These are phyloP conservation scores for Neurospora sp. DNA, from an alignment of 495 filamentous ascomycete species.

Conservation along the genomic window DNA sequence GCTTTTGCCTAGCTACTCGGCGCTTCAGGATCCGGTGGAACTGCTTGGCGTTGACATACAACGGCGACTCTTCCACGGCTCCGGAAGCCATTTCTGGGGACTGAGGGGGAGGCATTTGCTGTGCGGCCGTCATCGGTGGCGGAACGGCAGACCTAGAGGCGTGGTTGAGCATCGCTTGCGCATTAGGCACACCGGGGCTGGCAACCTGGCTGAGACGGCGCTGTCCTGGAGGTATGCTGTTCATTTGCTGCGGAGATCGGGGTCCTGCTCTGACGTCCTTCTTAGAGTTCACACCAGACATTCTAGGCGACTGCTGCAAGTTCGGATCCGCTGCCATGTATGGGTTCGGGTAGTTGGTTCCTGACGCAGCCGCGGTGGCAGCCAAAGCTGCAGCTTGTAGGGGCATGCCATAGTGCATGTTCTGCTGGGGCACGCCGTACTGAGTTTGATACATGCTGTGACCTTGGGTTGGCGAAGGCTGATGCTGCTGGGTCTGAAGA, in stretches of 20 bases:
- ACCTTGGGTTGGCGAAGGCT: constrained; percentile 40
- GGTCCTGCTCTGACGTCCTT: constrained; percentile 47
- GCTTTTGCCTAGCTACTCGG: constrained; percentile 80
- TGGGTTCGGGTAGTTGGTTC: constrained; percentile 38
- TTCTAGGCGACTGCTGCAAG: constrained; percentile 51
- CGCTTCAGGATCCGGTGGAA: constrained; percentile 96
- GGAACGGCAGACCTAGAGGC: constrained; percentile 30
- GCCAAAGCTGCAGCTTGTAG: constrained; percentile 62
- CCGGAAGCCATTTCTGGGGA: constrained; percentile 75
- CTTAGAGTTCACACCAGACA: constrained; percentile 37
- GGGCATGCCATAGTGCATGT: constrained; percentile 53
- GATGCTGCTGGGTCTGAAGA: constrained; percentile 49
- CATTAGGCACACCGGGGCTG: constrained; percentile 50
- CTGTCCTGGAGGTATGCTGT: constrained; percentile 32
- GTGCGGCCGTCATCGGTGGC: constrained; percentile 36
- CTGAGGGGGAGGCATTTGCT: constrained; percentile 52
- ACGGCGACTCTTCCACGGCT: constrained; percentile 77
- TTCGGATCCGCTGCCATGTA: constrained; percentile 46
- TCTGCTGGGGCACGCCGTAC: constrained; percentile 46
- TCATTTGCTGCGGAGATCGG: constrained; percentile 53
- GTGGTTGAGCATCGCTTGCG: constrained; percentile 51
- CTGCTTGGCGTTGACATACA: constrained; percentile 98
- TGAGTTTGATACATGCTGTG: constrained; percentile 50
- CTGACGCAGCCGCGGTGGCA: constrained; percentile 58
- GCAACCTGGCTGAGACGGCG: constrained; percentile 54